These are phyloP conservation scores for Fusarium chaquense DNA, from an alignment of 2,329 filamentous ascomycete species.

Conservation along the genomic window DNA sequence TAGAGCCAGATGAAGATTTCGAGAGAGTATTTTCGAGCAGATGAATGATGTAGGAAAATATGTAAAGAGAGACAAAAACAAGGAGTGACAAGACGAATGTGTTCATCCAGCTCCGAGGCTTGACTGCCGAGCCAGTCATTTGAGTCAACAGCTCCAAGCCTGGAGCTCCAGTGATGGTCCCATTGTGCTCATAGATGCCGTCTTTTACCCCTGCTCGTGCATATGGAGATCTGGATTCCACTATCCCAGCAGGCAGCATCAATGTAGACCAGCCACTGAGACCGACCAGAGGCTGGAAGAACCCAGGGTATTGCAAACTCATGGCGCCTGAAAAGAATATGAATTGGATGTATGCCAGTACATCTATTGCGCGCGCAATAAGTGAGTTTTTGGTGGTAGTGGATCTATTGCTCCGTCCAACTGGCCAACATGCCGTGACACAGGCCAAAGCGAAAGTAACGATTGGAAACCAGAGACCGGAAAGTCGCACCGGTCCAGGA, in stretches of 20 bases:
- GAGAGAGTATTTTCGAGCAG: background rate
- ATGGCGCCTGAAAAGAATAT: slow-evolving; percentile 76
- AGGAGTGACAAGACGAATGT: slow-evolving; percentile 75
- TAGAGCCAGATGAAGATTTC: fast-evolving
- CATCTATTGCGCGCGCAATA: slow-evolving; percentile 56
- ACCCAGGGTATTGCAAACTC: slow-evolving; percentile 78
- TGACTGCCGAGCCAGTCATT: slow-evolving; percentile 72
- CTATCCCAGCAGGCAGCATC: slow-evolving; percentile 62
- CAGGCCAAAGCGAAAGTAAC: slow-evolving; percentile 1
- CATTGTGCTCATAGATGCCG: slow-evolving; percentile 74
- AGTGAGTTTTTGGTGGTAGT: background rate
- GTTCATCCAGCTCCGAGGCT: slow-evolving; percentile 74
- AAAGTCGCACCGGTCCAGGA: background rate
- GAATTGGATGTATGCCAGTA: slow-evolving; percentile 81
- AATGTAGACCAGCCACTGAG: slow-evolving; percentile 75
- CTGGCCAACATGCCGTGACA: slow-evolving; percentile 18
- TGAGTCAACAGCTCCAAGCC: slow-evolving; percentile 76
- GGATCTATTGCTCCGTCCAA: background rate
- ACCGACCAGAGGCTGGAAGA: slow-evolving; percentile 77
- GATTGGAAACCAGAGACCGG: slow-evolving; percentile 28
- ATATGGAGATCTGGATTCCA: slow-evolving; percentile 44
- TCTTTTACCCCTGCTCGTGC: slow-evolving; percentile 53
- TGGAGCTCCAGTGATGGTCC: slow-evolving; percentile 64
- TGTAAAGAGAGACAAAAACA: slow-evolving; percentile 68
- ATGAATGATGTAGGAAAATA: slow-evolving; percentile 60